A percentile compares a stretch with the other conserved stretches of the same genome.
Evolutionary conservation across 805 yeast species (phyloP).

Genomic region (Candida verbasci): DNA sequence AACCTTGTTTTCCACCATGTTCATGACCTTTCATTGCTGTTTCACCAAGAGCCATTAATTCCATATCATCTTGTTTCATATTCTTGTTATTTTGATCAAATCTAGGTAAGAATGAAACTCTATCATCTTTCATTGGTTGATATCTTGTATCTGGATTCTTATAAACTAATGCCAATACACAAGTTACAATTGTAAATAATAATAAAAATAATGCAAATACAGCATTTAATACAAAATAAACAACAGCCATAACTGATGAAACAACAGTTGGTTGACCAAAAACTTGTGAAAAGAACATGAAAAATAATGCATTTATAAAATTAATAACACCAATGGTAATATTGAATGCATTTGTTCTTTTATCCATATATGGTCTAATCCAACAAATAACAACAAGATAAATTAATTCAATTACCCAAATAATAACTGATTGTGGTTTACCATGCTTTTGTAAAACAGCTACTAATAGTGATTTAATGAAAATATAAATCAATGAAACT

Average conservation of each 20-base stretch:
- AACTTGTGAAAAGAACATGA: constrained; percentile 80
- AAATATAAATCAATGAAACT: constrained; percentile 58
- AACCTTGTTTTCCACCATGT: constrained; percentile 19
- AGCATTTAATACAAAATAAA: constrained; percentile 86
- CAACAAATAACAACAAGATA: constrained; percentile 64
- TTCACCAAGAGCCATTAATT: constrained; percentile 70
- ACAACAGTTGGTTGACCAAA: constrained; percentile 83
- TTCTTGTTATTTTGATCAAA: constrained; percentile 30
- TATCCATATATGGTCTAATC: constrained; percentile 89
- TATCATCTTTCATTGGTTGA: constrained; percentile 94
- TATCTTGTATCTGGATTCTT: constrained; percentile 94
- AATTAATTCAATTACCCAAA: constrained; percentile 70
- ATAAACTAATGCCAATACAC: constrained; percentile 75
- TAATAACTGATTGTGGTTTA: constrained; percentile 71
- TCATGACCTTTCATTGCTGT: constrained; percentile 63
- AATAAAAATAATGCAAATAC: constrained; percentile 77
- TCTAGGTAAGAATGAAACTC: constrained; percentile 89
- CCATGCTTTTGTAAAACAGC: constrained; percentile 83
- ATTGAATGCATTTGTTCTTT: constrained; percentile 89
- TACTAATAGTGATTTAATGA: constrained; percentile 75
- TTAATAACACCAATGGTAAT: constrained; percentile 78
- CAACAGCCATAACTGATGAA: constrained; percentile 88
- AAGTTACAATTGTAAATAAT: constrained; percentile 82
- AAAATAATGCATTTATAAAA: constrained; percentile 78
- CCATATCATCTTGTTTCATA: constrained; percentile 44